Evolutionary conservation across 1,139 yeast genomes (phyloP), one percentile per base, ranked within the genome.

Genomic region (Taphrina sp.): DNA sequence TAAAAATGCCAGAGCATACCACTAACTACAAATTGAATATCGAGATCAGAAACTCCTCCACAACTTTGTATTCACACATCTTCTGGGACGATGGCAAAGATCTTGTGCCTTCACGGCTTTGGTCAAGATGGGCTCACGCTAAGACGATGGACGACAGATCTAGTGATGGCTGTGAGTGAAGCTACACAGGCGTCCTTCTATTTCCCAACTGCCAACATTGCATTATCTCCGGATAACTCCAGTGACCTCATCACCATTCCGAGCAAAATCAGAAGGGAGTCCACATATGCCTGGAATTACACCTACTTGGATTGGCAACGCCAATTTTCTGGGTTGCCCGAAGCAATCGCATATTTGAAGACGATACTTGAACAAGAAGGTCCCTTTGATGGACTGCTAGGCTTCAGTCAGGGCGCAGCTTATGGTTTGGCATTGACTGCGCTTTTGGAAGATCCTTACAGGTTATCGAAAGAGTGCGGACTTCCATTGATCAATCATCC

Each of bases 341-440:
- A 16, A 3, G 54, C 54, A 8, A 5, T 49, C 14, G 23, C 37
- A 5, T 49, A 49, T 16, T 36, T 49, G 36, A 38, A 39, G 24
- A 23, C 29, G 31, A 39, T 49, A n/a, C 20, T 87, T 61, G 72
- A 75, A 44, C 71, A 74, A 59, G 75, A 88, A 61, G 97, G 97
- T 0, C 97, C 97, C 0, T 89, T 83, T 65, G 83, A 82, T 57
- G 97, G 96, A 2, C 74, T 90, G 24, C 71, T 90, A 53, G 97
- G 96, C 1, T 92, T 90, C 67, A 83, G 94, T 16, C 97, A 92
- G 69, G 98, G 98, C 61, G 94, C 96, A 1, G 95, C 95, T 2
- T 72, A 92, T 67, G 80, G 94, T 1, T 80, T 72, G 19, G 55
- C 52, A 3, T 45, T 57, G 8, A 55, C 57, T 5, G 33, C 58